phyloP scores from a whole-genome alignment of 2,329 filamentous ascomycete genomes.

The Cladosporium sp. region DNA sequence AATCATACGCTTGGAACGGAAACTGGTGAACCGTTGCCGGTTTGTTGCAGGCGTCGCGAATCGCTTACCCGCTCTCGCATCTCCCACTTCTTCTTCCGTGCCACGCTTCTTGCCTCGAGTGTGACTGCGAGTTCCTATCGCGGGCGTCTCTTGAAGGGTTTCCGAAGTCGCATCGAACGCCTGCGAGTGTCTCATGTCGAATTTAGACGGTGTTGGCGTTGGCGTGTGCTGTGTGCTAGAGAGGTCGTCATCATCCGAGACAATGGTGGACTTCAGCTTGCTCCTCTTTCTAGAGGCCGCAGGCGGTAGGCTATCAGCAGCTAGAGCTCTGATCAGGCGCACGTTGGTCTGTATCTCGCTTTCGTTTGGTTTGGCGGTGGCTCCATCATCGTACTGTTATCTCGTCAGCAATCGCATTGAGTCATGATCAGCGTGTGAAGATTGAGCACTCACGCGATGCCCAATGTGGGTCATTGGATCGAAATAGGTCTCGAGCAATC shows the following conservation, averaged over 20 bases:
- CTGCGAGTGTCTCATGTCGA: background rate
- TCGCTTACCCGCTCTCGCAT: background rate
- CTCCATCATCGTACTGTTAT: conserved; percentile 42
- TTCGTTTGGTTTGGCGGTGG: conserved; percentile 32
- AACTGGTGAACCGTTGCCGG: background rate
- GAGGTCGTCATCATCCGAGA: background rate
- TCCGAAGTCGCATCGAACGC: background rate
- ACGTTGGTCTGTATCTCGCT: background rate
- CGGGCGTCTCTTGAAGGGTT: background rate
- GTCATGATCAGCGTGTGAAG: background rate
- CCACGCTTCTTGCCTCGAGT: background rate
- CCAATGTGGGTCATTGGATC: conserved; percentile 23
- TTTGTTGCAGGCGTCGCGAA: background rate
- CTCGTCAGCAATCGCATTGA: background rate
- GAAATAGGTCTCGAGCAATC: conserved; percentile 25
- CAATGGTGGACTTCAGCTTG: background rate
- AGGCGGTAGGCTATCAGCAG: background rate
- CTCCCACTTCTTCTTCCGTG: background rate
- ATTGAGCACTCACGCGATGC: background rate
- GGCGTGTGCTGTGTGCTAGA: background rate
- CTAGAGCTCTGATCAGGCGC: background rate
- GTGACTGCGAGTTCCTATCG: background rate
- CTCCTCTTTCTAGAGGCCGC: background rate
- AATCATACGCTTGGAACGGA: background rate
- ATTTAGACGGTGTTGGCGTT: background rate